Base-by-base conservation (phyloP, 2,329 filamentous ascomycete genomes). In the Sclerotinia sclerotiorum region DNA sequence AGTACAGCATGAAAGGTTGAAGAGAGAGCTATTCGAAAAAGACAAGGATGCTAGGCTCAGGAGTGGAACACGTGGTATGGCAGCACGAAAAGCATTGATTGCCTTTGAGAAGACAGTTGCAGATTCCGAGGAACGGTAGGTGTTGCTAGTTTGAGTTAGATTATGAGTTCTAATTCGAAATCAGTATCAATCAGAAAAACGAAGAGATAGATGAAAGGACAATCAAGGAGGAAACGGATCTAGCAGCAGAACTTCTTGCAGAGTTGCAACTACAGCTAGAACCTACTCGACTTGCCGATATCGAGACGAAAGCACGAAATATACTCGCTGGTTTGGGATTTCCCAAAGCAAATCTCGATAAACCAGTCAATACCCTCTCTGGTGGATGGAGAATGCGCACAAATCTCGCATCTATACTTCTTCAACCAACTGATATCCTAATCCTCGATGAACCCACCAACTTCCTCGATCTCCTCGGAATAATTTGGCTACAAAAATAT, bases 381-480 rank as follows among this genome's bases (percentile, higher is more conserved):
- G 92, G 93, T 8, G 93, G 90, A 2, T 92, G 90, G 90, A 85
- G 83, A 70, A 92, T 91, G 87, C 85, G 90, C 13, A 87, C 86
- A 39, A 82, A 87, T 69, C 82, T 92, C 0, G 89, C 89, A 2
- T 82, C 82, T 3, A 86, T 87, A 0, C 82, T 96, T 5, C 85
- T 92, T 1, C 89, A 93, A 70, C 86, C 89, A 10, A 86, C 88
- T 0, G 92, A 96, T 72, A 87, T 96, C 2, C 24, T 96, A 69
- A 88, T 96, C 63, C 85, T 96, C 2, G 92, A 96, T 77, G 92
- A 96, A 76, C 93, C 93, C 0, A 96, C 92, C 46, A 96, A 96
- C 76, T 96, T 92, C 76, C 84, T 96, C 1, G 92, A 96, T 75
- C 82, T 96, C 0, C 84, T 93, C 0, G 91, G 91, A 1, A 93